A percentile compares a stretch with the other conserved stretches of the same genome.
phyloP scores from a whole-genome alignment of 768 basidiomycete genomes.

The Mycena polygramma region DNA sequence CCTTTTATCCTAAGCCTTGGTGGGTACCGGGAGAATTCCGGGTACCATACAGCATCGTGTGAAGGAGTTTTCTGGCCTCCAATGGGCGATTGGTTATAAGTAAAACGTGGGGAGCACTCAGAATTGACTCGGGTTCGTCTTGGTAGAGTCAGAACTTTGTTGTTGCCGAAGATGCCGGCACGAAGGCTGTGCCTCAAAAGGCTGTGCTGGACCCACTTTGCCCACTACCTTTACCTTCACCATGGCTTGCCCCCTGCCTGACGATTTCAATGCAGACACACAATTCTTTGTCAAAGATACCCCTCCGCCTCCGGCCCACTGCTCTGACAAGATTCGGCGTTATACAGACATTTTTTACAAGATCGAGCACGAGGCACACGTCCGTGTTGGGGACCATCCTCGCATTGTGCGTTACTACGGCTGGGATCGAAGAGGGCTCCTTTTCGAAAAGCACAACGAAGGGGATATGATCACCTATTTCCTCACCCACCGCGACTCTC shows the following conservation, averaged over 20 bases:
- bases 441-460: slow-evolving; percentile 4
- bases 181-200: too few relatives aligned
- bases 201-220: background rate
- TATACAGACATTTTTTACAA: slow-evolving; percentile 4
- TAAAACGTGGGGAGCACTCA: too few relatives aligned
- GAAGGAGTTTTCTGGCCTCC: too few relatives aligned
- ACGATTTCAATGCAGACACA: background rate
- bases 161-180: too few relatives aligned
- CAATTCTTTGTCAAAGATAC: slow-evolving; percentile 8
- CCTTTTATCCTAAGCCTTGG: too few relatives aligned
- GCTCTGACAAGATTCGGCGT: background rate
- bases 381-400: slow-evolving; percentile 2
- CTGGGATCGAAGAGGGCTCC: slow-evolving; percentile 7
- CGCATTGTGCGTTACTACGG: slow-evolving; percentile 6
- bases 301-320: background rate
- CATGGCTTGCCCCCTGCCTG: background rate
- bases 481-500: slow-evolving; percentile 2
- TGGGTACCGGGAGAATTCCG: too few relatives aligned
- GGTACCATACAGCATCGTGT: too few relatives aligned
- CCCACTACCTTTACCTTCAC: background rate
- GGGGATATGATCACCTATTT: slow-evolving; percentile 7
- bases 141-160: too few relatives aligned
- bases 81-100: too few relatives aligned
- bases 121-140: too few relatives aligned
- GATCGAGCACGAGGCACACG: slow-evolving; percentile 10